Base-by-base conservation (phyloP, 768 basidiomycete species). In the Boletus pseudo-olivaceus region DNA sequence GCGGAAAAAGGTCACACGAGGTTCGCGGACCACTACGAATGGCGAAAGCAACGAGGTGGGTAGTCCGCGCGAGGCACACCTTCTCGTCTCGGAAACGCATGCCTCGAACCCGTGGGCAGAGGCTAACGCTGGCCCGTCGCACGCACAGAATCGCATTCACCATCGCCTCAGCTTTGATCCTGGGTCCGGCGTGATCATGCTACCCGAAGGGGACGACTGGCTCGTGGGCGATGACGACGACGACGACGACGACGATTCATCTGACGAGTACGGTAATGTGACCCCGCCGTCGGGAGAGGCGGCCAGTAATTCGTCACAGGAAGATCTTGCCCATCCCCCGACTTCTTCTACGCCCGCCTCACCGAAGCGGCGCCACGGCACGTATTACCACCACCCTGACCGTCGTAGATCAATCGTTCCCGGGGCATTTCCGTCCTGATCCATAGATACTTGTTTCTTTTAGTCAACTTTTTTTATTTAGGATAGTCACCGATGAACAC, bases 331-430 rank as follows among this genome's bases (percentile, higher is more conserved):
- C n/a, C 53, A 40, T 27, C 39, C 19, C 6, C 27, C 49, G n/a
- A 34, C 66, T 27, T 59, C 70, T 7, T 58, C 67, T 20, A 42
- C 67, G 43, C 43, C 65, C 10, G 67, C 73, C 7, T 73, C 76
- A n/a, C 73, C 77, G 17, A 67, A 73, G 52, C 84, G 81, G 58
- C 75, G 88, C 29, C 87, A 90, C 67, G 80, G 82, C 33, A 92
- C 88, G 27, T 92, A 92, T 62, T 93, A 87, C 60, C 92, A 92
- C 67, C 92, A 92, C 68, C 92, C 92, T 0, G 92, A 93, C 64
- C 76, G 76, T 38, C 71, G 71, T 44, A 53, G 77, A 62, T 77
- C 79, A 57, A 63, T 69, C 0, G 75, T 86, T 53, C 86, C 85
- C 5, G 86, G 85, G 5, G 84, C 83, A 4, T 87, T 87, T 60